Conservation (phyloP, 1,284 basidiomycete genomes). For the Boletus sp. region DNA sequence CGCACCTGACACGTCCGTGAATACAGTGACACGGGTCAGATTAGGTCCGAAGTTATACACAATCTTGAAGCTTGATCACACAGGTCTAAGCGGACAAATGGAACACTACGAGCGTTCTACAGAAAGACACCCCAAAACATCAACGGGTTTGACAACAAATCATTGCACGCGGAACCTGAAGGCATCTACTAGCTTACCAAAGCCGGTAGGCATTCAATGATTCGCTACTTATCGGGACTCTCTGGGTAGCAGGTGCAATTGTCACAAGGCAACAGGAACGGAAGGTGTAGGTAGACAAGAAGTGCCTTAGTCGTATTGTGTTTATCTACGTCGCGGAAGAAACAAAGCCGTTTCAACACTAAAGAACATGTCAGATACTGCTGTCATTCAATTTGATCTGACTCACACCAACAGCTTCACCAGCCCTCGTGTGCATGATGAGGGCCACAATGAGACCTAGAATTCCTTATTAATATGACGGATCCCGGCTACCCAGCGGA, state of each 20-base stretch:
- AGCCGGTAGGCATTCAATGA: too few species aligned
- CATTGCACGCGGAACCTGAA: too few species aligned
- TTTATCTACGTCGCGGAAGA: slow-evolving; percentile 14
- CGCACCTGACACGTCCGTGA: slow-evolving; percentile 13
- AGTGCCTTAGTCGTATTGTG: slow-evolving; percentile 9
- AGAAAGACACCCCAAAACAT: too few species aligned
- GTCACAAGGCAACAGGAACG: slow-evolving; percentile 9
- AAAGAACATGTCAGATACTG: neutral
- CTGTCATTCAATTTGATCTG: neutral
- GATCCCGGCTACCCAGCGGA: neutral
- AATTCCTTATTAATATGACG: neutral
- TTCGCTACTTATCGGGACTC: neutral
- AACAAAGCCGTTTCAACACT: slow-evolving; percentile 30
- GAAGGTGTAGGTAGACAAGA: slow-evolving; percentile 19
- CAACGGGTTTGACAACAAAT: too few species aligned
- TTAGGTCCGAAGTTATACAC: too few species aligned
- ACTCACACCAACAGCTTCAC: slow-evolving; percentile 35
- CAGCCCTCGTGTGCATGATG: slow-evolving; percentile 79
- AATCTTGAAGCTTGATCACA: too few species aligned
- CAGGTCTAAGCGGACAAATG: too few species aligned
- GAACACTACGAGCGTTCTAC: too few species aligned
- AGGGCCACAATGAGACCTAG: slow-evolving; percentile 84
- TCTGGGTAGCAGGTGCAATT: slow-evolving; percentile 19
- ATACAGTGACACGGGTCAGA: too few species aligned
- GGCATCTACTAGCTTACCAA: too few species aligned